Conservation (phyloP, 2,329 filamentous ascomycete species). For the Xylaria sp. region DNA sequence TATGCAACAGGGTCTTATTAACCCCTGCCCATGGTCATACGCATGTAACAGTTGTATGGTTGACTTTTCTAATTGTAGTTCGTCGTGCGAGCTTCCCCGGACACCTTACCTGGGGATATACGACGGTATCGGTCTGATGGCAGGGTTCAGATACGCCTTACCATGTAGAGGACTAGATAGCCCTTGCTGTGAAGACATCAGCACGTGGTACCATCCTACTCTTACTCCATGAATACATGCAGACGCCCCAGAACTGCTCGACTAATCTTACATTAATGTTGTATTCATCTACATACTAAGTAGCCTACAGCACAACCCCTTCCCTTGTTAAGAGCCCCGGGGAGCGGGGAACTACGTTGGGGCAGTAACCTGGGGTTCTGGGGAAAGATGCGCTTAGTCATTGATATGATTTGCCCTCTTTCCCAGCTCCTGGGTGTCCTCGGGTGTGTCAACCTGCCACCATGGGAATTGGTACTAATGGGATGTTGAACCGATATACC, state of each 20-base stretch:
- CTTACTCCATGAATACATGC: slow-evolving; percentile 19
- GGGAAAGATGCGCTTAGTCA: slow-evolving; percentile 16
- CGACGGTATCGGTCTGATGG: not conserved
- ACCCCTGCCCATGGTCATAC: slow-evolving; percentile 17
- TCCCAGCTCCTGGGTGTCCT: not conserved
- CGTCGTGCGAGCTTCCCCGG: slow-evolving; percentile 8
- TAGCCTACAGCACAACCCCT: not conserved
- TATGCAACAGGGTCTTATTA: slow-evolving; percentile 12
- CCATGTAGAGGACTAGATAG: slow-evolving; percentile 3
- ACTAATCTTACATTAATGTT: not conserved
- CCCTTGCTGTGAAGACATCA: not conserved
- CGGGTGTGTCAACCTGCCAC: not conserved
- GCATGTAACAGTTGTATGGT: not conserved
- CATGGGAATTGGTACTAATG: not conserved
- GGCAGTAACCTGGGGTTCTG: slow-evolving; percentile 23
- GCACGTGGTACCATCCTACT: slow-evolving; percentile 18
- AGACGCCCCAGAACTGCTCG: slow-evolving; percentile 6
- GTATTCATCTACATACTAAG: not conserved
- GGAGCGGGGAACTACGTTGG: slow-evolving; percentile 32
- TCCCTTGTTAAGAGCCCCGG: slow-evolving; percentile 13
- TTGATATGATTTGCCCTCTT: not conserved
- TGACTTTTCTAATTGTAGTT: not conserved
- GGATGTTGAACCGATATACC: slow-evolving; percentile 26
- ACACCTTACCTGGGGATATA: slow-evolving; percentile 4
- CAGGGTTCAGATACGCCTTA: slow-evolving; percentile 19